Conservation (phyloP, 768 basidiomycete genomes). For the Tephrocybe rancida region DNA sequence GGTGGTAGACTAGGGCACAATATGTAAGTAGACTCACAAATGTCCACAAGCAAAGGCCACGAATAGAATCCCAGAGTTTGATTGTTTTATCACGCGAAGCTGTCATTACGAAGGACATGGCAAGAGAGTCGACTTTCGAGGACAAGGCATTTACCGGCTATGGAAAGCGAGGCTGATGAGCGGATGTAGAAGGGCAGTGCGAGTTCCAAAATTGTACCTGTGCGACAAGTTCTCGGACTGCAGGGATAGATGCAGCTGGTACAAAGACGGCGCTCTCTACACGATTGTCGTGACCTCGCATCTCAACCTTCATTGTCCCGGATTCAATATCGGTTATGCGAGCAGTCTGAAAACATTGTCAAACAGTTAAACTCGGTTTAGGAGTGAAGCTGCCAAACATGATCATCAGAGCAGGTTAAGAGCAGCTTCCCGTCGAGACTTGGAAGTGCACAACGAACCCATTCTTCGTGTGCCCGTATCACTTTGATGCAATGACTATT, state of each 20-base stretch:
- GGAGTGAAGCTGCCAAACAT: constrained; percentile 42
- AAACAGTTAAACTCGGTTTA: not conserved
- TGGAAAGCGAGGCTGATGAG: not conserved
- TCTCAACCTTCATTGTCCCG: constrained; percentile 64
- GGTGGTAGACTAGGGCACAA: not conserved
- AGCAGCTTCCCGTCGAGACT: constrained; percentile 57
- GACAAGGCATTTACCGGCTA: not conserved
- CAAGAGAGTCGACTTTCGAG: not conserved
- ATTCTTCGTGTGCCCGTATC: constrained; percentile 63
- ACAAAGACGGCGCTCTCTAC: constrained; percentile 72
- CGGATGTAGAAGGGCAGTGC: not conserved
- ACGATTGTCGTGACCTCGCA: constrained; percentile 74
- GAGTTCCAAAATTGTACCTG: constrained; percentile 3
- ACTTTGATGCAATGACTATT: constrained; percentile 66
- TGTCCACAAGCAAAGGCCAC: constrained; percentile 64
- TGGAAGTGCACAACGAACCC: constrained; percentile 57
- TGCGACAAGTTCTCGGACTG: constrained; percentile 63
- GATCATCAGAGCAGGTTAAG: constrained; percentile 67
- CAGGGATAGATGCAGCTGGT: constrained; percentile 54
- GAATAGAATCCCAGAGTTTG: constrained; percentile 71
- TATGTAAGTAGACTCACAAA: constrained; percentile 38
- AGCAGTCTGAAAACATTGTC: constrained; percentile 50
- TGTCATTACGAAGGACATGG: constrained; percentile 56
- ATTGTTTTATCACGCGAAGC: constrained; percentile 76
- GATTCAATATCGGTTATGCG: constrained; percentile 59